A percentile compares a stretch with the other conserved stretches of the same genome.
Conservation (phyloP, 2,329 filamentous ascomycete species). For the Phoma sp. region DNA sequence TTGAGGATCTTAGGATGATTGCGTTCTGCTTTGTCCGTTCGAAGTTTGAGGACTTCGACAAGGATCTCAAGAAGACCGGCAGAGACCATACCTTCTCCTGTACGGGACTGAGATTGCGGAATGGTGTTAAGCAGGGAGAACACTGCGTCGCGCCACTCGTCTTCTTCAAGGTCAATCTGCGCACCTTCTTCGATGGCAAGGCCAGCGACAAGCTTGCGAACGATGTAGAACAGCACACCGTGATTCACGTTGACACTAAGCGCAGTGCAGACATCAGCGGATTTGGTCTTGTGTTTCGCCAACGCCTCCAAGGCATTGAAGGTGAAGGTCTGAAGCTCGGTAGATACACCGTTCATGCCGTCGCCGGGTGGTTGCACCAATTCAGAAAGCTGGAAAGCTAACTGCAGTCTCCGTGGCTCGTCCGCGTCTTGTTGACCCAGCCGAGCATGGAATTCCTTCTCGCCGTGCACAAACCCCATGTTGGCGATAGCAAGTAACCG, state of each 20-base stretch:
- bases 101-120: slow-evolving; percentile 72
- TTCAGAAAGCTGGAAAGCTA: slow-evolving; percentile 91
- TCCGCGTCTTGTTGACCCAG: slow-evolving; percentile 87
- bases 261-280: slow-evolving; percentile 84
- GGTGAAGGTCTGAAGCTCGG: slow-evolving; percentile 81
- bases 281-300: slow-evolving; percentile 77
- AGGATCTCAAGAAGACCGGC: slow-evolving; percentile 90
- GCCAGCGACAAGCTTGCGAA: slow-evolving; percentile 86
- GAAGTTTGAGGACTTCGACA: slow-evolving; percentile 84
- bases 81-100: slow-evolving; percentile 83
- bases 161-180: slow-evolving; percentile 70
- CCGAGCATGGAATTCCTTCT: slow-evolving; percentile 83
- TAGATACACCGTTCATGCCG: slow-evolving; percentile 71
- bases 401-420: slow-evolving; percentile 85
- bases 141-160: slow-evolving; percentile 89
- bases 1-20: slow-evolving; percentile 84
- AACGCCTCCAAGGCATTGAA: slow-evolving; percentile 86
- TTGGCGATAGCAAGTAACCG: slow-evolving; percentile 89
- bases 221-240: slow-evolving; percentile 90
- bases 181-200: slow-evolving; percentile 63
- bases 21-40: slow-evolving; percentile 81
- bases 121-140: slow-evolving; percentile 88
- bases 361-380: slow-evolving; percentile 83
- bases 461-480: slow-evolving; percentile 85
- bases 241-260: slow-evolving; percentile 96